These are phyloP conservation scores for Posidonia oceanica DNA, from an alignment of 116 monocot species.

Conservation along the genomic window DNA sequence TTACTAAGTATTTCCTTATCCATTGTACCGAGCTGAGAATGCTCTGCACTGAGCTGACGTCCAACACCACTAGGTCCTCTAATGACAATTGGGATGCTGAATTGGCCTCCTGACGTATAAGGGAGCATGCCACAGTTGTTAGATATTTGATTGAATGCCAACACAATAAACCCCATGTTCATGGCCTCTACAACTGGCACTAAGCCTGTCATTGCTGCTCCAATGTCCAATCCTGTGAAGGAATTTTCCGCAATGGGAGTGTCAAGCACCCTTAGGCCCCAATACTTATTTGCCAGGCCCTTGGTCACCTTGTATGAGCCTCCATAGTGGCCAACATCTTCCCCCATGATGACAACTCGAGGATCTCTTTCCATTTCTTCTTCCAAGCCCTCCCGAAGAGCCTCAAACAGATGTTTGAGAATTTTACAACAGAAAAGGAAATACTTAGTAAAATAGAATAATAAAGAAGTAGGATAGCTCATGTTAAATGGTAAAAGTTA, in stretches of 20 bases:
- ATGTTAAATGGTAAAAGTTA: not conserved
- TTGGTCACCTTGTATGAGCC: conserved; percentile 99
- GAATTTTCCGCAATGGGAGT: conserved; percentile 98
- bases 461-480: not conserved
- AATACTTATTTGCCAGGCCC: conserved; percentile 60
- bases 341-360: conserved; percentile 70
- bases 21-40: conserved; percentile 56
- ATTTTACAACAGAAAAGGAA: not conserved
- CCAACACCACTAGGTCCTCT: conserved; percentile 93
- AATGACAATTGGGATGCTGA: conserved; percentile 82
- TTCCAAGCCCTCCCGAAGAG: conserved; percentile 72
- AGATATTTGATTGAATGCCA: conserved; percentile 90
- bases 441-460: not conserved
- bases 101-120: conserved; percentile 92
- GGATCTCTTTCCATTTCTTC: conserved; percentile 95
- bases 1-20: not conserved
- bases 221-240: conserved; percentile 86
- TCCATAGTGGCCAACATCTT: conserved; percentile 96
- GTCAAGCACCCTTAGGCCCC: conserved; percentile 87
- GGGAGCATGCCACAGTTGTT: conserved; percentile 99
- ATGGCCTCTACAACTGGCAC: conserved; percentile 84
- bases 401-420: conserved; percentile 75
- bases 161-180: conserved; percentile 95
- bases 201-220: conserved; percentile 75
- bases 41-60: conserved; percentile 84